Conservation (phyloP, 2,329 filamentous ascomycete species). For the Ramularia endophylla region DNA sequence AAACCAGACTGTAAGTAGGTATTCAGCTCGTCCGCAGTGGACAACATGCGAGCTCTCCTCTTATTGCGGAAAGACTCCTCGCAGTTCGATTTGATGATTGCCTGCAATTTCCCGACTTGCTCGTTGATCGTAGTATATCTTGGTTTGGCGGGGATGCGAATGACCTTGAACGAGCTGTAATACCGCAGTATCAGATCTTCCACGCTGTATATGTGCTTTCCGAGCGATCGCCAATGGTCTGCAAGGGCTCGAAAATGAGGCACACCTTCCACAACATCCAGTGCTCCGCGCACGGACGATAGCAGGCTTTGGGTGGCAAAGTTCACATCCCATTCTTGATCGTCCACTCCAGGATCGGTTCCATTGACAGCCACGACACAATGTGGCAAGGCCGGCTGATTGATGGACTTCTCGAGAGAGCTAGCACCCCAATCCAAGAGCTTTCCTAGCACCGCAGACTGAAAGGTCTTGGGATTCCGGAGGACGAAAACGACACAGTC, state of each 20-base stretch:
- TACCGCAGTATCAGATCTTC: conserved; percentile 46
- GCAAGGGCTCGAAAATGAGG: conserved; percentile 35
- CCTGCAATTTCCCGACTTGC: conserved; percentile 44
- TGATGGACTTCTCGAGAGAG: conserved; percentile 48
- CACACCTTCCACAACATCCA: conserved; percentile 29
- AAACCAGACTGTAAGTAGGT: conserved; percentile 46
- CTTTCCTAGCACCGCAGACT: conserved; percentile 30
- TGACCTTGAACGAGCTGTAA: conserved; percentile 43
- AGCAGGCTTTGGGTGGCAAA: conserved; percentile 30
- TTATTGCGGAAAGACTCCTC: conserved; percentile 39
- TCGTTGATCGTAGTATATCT: conserved; percentile 45
- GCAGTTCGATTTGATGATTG: conserved; percentile 38
- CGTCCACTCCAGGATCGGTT: conserved; percentile 28
- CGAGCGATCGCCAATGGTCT: conserved; percentile 37
- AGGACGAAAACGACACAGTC: conserved; percentile 41
- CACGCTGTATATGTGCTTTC: conserved; percentile 39
- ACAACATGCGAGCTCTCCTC: conserved; percentile 42
- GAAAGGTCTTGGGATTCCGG: conserved; percentile 34
- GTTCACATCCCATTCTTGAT: conserved; percentile 30
- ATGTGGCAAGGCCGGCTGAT: conserved; percentile 51
- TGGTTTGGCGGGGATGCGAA: conserved; percentile 44
- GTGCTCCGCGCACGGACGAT: conserved; percentile 26
- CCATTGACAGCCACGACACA: conserved; percentile 47
- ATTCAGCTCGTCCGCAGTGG: conserved; percentile 42
- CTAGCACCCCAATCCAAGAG: conserved; percentile 48